Conservation (phyloP, 192 early-diverging fungal genomes). For the Rhizophlyctis rosea region DNA sequence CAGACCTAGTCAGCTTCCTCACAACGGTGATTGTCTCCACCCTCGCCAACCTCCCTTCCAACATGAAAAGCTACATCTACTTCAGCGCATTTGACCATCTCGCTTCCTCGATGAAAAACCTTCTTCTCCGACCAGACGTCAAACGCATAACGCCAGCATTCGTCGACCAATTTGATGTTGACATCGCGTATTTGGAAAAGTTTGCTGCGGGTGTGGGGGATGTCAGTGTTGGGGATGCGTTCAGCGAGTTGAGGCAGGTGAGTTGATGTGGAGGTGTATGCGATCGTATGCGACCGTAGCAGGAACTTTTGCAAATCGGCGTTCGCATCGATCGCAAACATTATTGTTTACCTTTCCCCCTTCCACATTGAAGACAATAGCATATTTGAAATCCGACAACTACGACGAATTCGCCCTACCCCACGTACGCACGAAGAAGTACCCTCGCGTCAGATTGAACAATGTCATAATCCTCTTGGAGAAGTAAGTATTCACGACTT, state of each 20-base stretch:
- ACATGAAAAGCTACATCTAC: constrained; percentile 63
- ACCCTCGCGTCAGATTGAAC: constrained; percentile 57
- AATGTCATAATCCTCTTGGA: constrained; percentile 71
- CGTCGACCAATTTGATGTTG: constrained; percentile 61
- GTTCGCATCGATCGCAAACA: not conserved
- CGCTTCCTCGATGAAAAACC: constrained; percentile 50
- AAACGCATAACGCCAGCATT: constrained; percentile 58
- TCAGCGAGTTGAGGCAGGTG: constrained; percentile 74
- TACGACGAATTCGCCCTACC: constrained; percentile 74
- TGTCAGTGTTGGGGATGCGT: constrained; percentile 60
- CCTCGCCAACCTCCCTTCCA: constrained; percentile 61
- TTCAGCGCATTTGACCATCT: constrained; percentile 77
- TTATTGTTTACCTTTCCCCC: not conserved
- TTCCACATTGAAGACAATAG: constrained; percentile 50
- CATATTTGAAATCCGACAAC: constrained; percentile 63
- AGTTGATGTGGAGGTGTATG: not conserved
- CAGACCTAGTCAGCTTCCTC: constrained; percentile 71
- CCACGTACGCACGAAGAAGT: constrained; percentile 59
- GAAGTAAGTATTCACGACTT: constrained; percentile 61
- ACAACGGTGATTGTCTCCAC: constrained; percentile 66
- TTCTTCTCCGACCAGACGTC: constrained; percentile 58
- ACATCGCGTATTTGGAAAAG: constrained; percentile 70
- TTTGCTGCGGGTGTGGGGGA: constrained; percentile 68
- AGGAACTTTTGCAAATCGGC: not conserved
- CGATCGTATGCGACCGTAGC: not conserved